Evolutionary conservation across 1,284 basidiomycete genomes (phyloP).

Genomic region (Cronartium quercuum): DNA sequence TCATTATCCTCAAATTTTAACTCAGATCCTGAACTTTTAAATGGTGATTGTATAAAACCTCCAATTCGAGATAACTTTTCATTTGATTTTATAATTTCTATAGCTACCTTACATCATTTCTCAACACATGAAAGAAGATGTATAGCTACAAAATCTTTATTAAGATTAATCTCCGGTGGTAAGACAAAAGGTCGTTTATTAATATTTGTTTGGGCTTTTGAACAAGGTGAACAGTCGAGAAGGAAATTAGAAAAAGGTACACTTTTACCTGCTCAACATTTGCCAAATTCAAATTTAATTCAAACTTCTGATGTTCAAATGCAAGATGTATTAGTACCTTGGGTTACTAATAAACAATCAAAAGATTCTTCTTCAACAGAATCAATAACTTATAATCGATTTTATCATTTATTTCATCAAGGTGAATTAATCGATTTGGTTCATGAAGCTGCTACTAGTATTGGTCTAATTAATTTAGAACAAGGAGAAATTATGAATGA

Average conservation of each 20-base stretch:
- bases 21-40: slow-evolving; percentile 20
- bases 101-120: slow-evolving; percentile 90
- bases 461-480: not conserved
- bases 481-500: not conserved
- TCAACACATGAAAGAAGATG: slow-evolving; percentile 67
- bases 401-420: slow-evolving; percentile 84
- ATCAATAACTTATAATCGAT: slow-evolving; percentile 57
- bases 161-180: slow-evolving; percentile 37
- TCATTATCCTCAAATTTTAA: slow-evolving; percentile 15
- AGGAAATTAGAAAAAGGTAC: slow-evolving; percentile 23
- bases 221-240: slow-evolving; percentile 61
- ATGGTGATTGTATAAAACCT: slow-evolving; percentile 27
- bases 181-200: slow-evolving; percentile 53
- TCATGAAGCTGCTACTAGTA: slow-evolving; percentile 56
- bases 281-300: slow-evolving; percentile 44
- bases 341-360: slow-evolving; percentile 52
- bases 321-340: slow-evolving; percentile 68
- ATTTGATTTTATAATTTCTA: slow-evolving; percentile 78
- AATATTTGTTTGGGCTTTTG: slow-evolving; percentile 97
- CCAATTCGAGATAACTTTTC: slow-evolving; percentile 10
- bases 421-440: slow-evolving; percentile 68
- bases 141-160: slow-evolving; percentile 58
- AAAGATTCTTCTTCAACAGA: not conserved
- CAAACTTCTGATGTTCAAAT: not conserved
- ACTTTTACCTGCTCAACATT: slow-evolving; percentile 28